Evolutionary conservation across 805 yeast species (phyloP), one percentile per base, ranked within the genome.

Genomic region (Scheffersomyces lignosus): DNA sequence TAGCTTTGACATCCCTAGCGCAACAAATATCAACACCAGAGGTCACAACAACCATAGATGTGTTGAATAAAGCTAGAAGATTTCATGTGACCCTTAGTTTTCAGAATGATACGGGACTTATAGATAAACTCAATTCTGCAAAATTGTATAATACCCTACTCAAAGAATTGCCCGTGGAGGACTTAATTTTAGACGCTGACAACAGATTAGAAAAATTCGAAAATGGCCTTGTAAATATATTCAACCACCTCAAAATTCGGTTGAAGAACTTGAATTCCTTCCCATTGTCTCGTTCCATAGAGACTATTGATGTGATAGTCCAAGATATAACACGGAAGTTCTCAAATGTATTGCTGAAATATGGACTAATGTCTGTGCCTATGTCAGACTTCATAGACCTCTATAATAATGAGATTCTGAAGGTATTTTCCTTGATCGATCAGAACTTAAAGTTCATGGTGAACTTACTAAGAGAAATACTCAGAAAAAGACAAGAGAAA

Each of bases 21-120:
- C 65, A 67, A 1, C 96, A 88, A 52, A 58, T 86, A 1, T 57
- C 69, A 3, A 64, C 77, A 1, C 68, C 71, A 0, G 81, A 77
- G 24, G 76, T 87, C 1, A 62, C 59, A 15, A 55, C 75, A 6
- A 78, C 93, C 0, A 58, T 88, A 10, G 77, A 75, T 1, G 64
- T 85, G 0, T 65, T 90, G 37, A 76, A 77, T 41, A 63, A 72
- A 12, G 88, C 89, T 2, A 89, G 86, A 47, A 69, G 97, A 44
- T 86, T 81, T 52, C 95, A 86, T 54, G 81, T 87, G 1, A 81
- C 90, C 0, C 75, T 79, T n/a, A 73, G 83, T 24, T 83, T 86
- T 49, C 64, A 76, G 23, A 77, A 87, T 4, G 95, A 87, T 50
- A 79, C 84, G 2, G 87, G 87, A 0, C 59, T 91, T 15, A 58